phyloP scores from a whole-genome alignment of 805 yeast species.

The Ogataea nonfermentans region DNA sequence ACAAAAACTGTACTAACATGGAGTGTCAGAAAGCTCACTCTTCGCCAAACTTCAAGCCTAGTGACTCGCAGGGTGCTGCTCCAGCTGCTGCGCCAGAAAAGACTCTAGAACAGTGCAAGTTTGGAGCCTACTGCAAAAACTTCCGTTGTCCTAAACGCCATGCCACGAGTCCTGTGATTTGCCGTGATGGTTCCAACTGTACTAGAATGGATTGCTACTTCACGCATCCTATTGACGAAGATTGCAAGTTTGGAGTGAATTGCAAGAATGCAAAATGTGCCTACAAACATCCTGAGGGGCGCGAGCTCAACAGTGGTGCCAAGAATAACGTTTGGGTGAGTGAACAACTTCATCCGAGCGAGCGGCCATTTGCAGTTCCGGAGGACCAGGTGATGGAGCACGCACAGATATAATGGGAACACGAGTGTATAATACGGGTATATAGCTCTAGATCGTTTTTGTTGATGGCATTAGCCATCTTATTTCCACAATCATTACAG shows the following conservation, averaged over 20 bases:
- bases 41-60: constrained; percentile 54
- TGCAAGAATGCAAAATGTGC: constrained; percentile 73
- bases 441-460: constrained; percentile 1
- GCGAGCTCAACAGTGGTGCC: constrained; percentile 37
- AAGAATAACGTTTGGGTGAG: constrained; percentile 35
- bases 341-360: constrained; percentile 42
- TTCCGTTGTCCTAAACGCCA: constrained; percentile 80
- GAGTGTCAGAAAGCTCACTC: constrained; percentile 78
- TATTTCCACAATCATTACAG: neutral
- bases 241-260: constrained; percentile 74
- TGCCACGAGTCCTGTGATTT: constrained; percentile 67
- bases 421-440: constrained; percentile 10
- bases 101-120: constrained; percentile 79
- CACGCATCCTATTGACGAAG: constrained; percentile 76
- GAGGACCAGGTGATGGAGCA: constrained; percentile 72
- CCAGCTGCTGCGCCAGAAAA: constrained; percentile 36
- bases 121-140: constrained; percentile 73
- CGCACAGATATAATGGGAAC: constrained; percentile 36
- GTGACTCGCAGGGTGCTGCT: constrained; percentile 19
- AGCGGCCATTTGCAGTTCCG: constrained; percentile 74
- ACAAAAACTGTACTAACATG: constrained; percentile 59
- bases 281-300: constrained; percentile 80
- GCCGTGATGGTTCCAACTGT: constrained; percentile 82
- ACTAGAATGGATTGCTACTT: constrained; percentile 78
- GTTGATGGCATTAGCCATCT: neutral